A percentile compares a stretch with the other conserved stretches of the same genome.
Conservation (phyloP, 805 yeast genomes). For the Teunomyces pallodes region DNA sequence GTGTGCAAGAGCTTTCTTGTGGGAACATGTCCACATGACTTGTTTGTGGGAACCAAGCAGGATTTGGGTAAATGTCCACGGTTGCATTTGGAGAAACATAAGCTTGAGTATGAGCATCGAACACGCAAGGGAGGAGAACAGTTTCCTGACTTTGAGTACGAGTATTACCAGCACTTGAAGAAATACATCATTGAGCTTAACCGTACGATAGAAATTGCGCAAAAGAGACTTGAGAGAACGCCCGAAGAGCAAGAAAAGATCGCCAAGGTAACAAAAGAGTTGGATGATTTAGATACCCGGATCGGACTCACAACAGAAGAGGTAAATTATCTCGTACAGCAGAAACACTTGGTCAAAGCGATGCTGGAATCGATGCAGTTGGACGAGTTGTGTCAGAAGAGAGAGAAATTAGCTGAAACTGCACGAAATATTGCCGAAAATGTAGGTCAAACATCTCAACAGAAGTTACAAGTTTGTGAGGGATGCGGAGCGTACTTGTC, state of each 20-base stretch:
- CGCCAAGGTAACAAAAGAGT: slow-evolving; percentile 49
- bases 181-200: slow-evolving; percentile 66
- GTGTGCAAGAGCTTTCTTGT: slow-evolving; percentile 82
- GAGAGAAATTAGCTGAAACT: slow-evolving; percentile 53
- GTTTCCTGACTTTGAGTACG: slow-evolving; percentile 51
- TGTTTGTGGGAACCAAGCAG: slow-evolving; percentile 78
- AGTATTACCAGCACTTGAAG: slow-evolving; percentile 48
- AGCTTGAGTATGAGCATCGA: slow-evolving; percentile 61
- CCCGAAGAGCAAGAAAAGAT: slow-evolving; percentile 68
- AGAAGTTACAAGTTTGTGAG: slow-evolving; percentile 85
- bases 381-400: slow-evolving; percentile 43
- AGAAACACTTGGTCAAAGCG: slow-evolving; percentile 51
- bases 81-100: slow-evolving; percentile 71
- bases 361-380: slow-evolving; percentile 48
- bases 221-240: slow-evolving; percentile 65
- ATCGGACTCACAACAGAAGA: slow-evolving; percentile 71
- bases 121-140: slow-evolving; percentile 38
- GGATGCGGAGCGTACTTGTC: slow-evolving; percentile 88
- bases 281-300: slow-evolving; percentile 60
- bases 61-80: slow-evolving; percentile 79
- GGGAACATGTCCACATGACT: slow-evolving; percentile 82
- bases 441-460: slow-evolving; percentile 83
- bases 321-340: slow-evolving; percentile 48
- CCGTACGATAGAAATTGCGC: slow-evolving; percentile 58
- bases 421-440: slow-evolving; percentile 64